Evolutionary conservation across 768 basidiomycete species (phyloP).

Genomic region (Nidularia pulvinata): DNA sequence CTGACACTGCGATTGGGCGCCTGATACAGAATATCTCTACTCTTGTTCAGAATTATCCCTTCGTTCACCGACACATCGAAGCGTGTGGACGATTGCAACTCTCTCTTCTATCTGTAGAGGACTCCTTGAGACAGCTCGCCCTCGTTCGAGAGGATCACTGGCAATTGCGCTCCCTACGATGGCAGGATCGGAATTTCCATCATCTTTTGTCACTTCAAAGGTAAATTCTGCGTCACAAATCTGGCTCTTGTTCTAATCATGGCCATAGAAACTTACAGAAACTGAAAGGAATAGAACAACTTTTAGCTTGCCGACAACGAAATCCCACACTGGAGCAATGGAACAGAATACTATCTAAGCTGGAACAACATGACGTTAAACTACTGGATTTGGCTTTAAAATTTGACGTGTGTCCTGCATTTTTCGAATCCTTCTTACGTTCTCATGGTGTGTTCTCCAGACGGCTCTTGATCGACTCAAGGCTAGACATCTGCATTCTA

Average conservation of each 20-base stretch:
- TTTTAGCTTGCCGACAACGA: slow-evolving; percentile 20
- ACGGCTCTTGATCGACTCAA: slow-evolving; percentile 29
- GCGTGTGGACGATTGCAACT: slow-evolving; percentile 24
- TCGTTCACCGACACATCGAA: not conserved
- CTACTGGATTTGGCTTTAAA: slow-evolving; percentile 32
- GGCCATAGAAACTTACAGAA: slow-evolving; percentile 24
- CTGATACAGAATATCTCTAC: too few relatives aligned
- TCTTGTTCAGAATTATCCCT: too few relatives aligned
- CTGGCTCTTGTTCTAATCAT: not conserved
- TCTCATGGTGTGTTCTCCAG: slow-evolving; percentile 9
- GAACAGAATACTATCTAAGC: slow-evolving; percentile 24
- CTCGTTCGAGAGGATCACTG: slow-evolving; percentile 28
- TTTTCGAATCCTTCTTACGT: not conserved
- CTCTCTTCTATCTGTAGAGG: slow-evolving; percentile 17
- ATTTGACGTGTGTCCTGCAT: slow-evolving; percentile 22
- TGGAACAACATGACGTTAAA: slow-evolving; percentile 36
- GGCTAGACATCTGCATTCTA: slow-evolving; percentile 26
- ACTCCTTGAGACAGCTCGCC: slow-evolving; percentile 17
- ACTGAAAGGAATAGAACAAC: slow-evolving; percentile 18
- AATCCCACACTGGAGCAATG: slow-evolving; percentile 19
- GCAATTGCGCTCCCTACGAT: slow-evolving; percentile 25
- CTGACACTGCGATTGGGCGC: too few relatives aligned
- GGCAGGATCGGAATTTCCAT: slow-evolving; percentile 27
- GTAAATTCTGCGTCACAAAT: slow-evolving; percentile 11
- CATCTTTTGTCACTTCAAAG: slow-evolving; percentile 29